These are phyloP conservation scores for Verticillium alfalfae DNA, from an alignment of 2,329 filamentous ascomycete genomes.

Conservation along the genomic window DNA sequence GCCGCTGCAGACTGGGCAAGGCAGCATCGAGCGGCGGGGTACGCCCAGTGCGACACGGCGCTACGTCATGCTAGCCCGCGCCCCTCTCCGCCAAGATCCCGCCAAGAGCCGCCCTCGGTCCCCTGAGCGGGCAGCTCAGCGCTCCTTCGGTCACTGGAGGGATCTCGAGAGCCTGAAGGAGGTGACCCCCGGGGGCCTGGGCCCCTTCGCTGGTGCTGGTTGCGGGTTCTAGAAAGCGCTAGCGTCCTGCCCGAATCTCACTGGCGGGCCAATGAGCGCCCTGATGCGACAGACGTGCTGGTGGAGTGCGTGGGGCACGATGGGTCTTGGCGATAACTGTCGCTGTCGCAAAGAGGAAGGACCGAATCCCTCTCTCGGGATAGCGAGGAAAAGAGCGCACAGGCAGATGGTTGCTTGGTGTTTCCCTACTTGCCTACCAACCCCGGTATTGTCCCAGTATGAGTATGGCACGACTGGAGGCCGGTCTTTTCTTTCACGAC, in stretches of 20 bases:
- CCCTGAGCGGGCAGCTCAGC: not conserved
- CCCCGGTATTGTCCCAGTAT: too few relatives aligned
- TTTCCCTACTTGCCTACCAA: not conserved
- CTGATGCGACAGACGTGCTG: not conserved
- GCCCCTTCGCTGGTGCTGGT: not conserved
- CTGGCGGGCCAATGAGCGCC: not conserved
- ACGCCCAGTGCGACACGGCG: not conserved
- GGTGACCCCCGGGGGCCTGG: not conserved
- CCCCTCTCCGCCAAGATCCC: not conserved
- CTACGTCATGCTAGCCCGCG: not conserved
- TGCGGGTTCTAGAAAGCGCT: not conserved
- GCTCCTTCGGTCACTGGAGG: not conserved
- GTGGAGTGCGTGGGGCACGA: not conserved
- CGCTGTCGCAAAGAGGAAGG: not conserved
- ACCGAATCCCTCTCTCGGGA: not conserved
- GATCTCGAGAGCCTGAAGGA: not conserved
- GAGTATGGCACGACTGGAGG: too few relatives aligned
- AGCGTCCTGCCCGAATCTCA: not conserved
- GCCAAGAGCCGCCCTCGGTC: not conserved
- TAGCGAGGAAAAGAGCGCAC: not conserved
- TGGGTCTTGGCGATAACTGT: not conserved
- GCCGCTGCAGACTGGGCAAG: not conserved
- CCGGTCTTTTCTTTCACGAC: too few relatives aligned
- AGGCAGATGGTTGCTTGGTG: not conserved
- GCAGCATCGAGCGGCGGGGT: not conserved